Percentiles rank a stretch among this genome's conserved stretches.
Conservation (phyloP, 805 yeast genomes). For the Kodamaea hsintzibuensis region DNA sequence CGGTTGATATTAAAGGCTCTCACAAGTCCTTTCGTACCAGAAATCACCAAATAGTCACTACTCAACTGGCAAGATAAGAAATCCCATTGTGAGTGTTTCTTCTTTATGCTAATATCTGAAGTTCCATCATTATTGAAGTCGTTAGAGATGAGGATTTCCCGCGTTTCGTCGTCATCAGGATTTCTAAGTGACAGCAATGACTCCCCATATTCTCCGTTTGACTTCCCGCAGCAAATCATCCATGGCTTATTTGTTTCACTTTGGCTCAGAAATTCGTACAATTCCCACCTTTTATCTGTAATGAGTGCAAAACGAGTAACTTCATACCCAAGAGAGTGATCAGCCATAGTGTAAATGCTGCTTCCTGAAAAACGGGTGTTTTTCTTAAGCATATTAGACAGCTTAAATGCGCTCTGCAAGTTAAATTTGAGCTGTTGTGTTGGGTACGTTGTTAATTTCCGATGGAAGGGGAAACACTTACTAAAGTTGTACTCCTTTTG, state of each 20-base stretch:
- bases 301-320: slow-evolving; percentile 65
- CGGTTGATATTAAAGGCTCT: slow-evolving; percentile 57
- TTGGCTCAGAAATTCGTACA: slow-evolving; percentile 55
- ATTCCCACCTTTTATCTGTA: slow-evolving; percentile 71
- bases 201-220: slow-evolving; percentile 67
- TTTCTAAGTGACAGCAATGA: slow-evolving; percentile 20
- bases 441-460: slow-evolving; percentile 55
- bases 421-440: slow-evolving; percentile 51
- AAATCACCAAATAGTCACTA: slow-evolving; percentile 58
- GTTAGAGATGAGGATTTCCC: slow-evolving; percentile 14
- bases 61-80: slow-evolving; percentile 61
- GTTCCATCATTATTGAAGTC: slow-evolving; percentile 21
- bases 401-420: slow-evolving; percentile 22
- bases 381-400: slow-evolving; percentile 27
- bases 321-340: slow-evolving; percentile 43
- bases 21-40: slow-evolving; percentile 72
- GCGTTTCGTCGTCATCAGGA: slow-evolving; percentile 24
- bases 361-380: slow-evolving; percentile 29
- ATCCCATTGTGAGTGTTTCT: slow-evolving; percentile 53
- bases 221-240: slow-evolving; percentile 66
- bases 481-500: slow-evolving; percentile 66
- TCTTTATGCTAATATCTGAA: slow-evolving; percentile 14
- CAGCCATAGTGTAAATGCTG: slow-evolving; percentile 31
- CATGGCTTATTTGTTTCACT: slow-evolving; percentile 42
- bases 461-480: slow-evolving; percentile 79